Conservation (phyloP, 2,329 filamentous ascomycete genomes). For the Onygenales sp. region DNA sequence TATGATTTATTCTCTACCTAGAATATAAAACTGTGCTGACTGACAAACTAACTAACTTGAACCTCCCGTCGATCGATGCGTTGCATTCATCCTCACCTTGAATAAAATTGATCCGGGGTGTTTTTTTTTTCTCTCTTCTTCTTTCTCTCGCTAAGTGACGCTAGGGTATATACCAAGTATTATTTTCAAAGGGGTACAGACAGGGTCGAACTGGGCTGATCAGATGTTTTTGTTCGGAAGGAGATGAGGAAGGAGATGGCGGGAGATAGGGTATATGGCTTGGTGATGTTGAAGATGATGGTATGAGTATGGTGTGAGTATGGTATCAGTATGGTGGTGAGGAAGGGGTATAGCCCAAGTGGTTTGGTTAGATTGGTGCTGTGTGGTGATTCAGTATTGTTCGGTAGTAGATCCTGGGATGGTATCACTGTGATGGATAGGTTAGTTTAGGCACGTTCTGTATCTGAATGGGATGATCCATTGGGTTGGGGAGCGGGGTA, state of each 20-base stretch:
- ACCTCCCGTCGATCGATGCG: no score
- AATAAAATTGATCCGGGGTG: no score
- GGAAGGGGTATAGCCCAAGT: neutral
- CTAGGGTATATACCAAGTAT: neutral
- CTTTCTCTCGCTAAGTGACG: neutral
- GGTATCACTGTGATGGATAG: neutral
- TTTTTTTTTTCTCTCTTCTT: no score
- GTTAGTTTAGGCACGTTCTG: neutral
- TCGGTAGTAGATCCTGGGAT: neutral
- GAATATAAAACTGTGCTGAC: no score
- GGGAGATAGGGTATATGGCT: neutral
- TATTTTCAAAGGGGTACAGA: neutral
- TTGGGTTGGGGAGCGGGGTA: neutral
- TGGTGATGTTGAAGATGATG: neutral
- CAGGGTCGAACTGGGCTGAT: neutral
- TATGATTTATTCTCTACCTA: no score
- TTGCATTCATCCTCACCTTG: no score
- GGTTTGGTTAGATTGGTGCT: neutral
- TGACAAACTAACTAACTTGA: no score
- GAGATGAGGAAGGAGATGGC: neutral
- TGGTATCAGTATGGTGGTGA: neutral
- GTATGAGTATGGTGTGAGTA: neutral
- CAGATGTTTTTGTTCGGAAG: no score
- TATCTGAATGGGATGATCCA: neutral
- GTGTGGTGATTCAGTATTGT: neutral